phyloP scores from a whole-genome alignment of 2,329 filamentous ascomycete genomes.

The Colletotrichum euphorbiae region DNA sequence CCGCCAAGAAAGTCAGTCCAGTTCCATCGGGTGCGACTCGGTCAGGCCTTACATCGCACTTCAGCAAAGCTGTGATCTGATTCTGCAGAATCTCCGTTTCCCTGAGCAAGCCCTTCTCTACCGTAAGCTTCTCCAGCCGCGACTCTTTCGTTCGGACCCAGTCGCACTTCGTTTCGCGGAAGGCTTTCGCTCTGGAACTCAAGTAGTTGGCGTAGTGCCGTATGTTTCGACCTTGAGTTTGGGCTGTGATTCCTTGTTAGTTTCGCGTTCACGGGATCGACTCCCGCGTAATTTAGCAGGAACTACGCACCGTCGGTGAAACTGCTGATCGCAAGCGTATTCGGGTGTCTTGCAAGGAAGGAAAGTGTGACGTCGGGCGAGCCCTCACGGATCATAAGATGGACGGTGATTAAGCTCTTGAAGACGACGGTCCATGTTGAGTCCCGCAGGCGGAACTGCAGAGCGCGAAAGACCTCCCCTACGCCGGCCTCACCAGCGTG shows the following conservation, averaged over 20 bases:
- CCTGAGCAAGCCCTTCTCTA: slow-evolving; percentile 91
- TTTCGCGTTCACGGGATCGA: not conserved
- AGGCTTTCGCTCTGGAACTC: slow-evolving; percentile 83
- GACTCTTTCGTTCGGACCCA: slow-evolving; percentile 88
- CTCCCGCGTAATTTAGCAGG: not conserved
- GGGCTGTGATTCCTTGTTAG: slow-evolving; percentile 66
- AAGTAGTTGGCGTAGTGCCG: slow-evolving; percentile 91
- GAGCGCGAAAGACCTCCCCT: slow-evolving; percentile 91
- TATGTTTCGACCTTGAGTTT: slow-evolving; percentile 95
- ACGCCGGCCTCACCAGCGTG: slow-evolving; percentile 95
- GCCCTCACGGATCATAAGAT: slow-evolving; percentile 97
- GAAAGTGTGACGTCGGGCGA: slow-evolving; percentile 87
- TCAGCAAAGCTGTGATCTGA: slow-evolving; percentile 86
- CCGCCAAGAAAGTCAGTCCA: slow-evolving; percentile 30
- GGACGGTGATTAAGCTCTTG: slow-evolving; percentile 95
- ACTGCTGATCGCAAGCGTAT: slow-evolving; percentile 85
- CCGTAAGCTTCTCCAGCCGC: slow-evolving; percentile 83
- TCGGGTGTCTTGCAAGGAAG: slow-evolving; percentile 85
- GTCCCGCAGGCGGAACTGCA: slow-evolving; percentile 90
- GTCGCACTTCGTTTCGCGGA: slow-evolving; percentile 85
- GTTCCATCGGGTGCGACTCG: not conserved
- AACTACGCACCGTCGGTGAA: slow-evolving; percentile 85
- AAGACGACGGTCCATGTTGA: slow-evolving; percentile 99
- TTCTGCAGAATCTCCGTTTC: slow-evolving; percentile 93
- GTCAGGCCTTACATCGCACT: slow-evolving; percentile 81